A percentile compares a stretch with the other conserved stretches of the same genome.
phyloP scores from a whole-genome alignment of 2,329 filamentous ascomycete species.

The Claviceps cyperi region DNA sequence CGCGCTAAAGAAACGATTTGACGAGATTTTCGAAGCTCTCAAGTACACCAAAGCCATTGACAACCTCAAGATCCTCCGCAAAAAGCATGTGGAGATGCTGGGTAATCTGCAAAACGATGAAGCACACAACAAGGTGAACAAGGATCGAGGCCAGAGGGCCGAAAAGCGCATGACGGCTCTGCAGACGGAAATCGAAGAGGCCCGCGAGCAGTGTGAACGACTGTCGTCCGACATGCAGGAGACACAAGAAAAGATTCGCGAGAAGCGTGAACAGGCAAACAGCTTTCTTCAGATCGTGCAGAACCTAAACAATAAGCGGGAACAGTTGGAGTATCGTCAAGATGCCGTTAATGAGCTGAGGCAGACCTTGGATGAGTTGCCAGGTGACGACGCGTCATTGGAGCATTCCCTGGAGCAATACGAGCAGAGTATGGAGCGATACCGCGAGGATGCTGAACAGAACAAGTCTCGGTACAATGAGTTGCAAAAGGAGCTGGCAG shows the following conservation, averaged over 20 bases:
- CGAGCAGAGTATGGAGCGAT: constrained; percentile 55
- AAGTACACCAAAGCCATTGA: constrained; percentile 98
- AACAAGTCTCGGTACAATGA: constrained; percentile 51
- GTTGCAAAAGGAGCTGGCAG: constrained; percentile 36
- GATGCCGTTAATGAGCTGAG: constrained; percentile 57
- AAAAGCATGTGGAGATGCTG: constrained; percentile 67
- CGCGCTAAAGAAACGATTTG: constrained; percentile 81
- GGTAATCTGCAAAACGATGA: constrained; percentile 60
- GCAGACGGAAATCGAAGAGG: constrained; percentile 47
- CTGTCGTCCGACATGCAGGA: constrained; percentile 47
- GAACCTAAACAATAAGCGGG: constrained; percentile 59
- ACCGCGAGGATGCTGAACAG: constrained; percentile 46
- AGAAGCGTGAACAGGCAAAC: constrained; percentile 59
- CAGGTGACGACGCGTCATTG: constrained; percentile 65
- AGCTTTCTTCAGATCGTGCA: constrained; percentile 62
- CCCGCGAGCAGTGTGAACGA: constrained; percentile 42
- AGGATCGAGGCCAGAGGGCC: constrained; percentile 64
- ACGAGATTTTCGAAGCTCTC: constrained; percentile 92
- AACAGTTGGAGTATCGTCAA: constrained; percentile 56
- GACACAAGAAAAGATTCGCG: constrained; percentile 40
- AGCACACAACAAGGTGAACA: constrained; percentile 64
- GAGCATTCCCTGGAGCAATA: constrained; percentile 61
- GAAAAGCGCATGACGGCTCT: constrained; percentile 52
- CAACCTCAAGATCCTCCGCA: constrained; percentile 76
- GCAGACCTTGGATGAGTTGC: constrained; percentile 59